phyloP scores from a whole-genome alignment of 371 early-diverging fungal genomes.

The Lichtheimia ramosa region DNA sequence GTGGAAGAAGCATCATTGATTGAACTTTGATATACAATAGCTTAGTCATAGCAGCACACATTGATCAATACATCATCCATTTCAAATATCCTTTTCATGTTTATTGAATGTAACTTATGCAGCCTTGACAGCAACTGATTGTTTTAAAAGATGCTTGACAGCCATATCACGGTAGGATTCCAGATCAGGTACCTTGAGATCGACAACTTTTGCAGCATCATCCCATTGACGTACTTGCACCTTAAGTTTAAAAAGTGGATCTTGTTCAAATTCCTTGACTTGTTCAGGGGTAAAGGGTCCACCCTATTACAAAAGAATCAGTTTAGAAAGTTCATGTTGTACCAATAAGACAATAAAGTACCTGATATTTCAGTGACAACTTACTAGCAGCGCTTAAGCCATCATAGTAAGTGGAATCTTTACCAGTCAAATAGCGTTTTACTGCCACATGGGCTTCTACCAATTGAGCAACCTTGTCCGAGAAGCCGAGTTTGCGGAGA shows the following conservation, averaged over 20 bases:
- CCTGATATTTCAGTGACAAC: constrained; percentile 53
- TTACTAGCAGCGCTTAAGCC: constrained; percentile 50
- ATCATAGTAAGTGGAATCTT: constrained; percentile 41
- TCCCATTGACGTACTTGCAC: constrained; percentile 57
- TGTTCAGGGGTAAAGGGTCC: constrained; percentile 46
- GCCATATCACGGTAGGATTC: constrained; percentile 46
- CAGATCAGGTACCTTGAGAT: constrained; percentile 38
- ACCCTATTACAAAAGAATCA: constrained; percentile 18
- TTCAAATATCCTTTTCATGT: neutral
- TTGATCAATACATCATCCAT: neutral
- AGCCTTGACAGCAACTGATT: constrained; percentile 3
- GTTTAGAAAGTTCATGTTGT: neutral
- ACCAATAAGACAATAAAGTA: constrained; percentile 3
- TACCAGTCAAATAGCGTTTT: constrained; percentile 54
- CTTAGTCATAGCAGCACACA: neutral
- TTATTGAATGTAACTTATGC: neutral
- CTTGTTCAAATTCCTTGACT: constrained; percentile 41
- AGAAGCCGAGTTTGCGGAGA: constrained; percentile 49
- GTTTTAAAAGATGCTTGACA: constrained; percentile 16
- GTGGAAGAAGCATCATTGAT: constrained; percentile 57
- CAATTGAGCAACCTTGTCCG: constrained; percentile 44
- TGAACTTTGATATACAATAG: constrained; percentile 40
- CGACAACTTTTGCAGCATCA: constrained; percentile 50
- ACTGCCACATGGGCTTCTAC: constrained; percentile 58
- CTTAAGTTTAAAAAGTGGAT: constrained; percentile 48